Conservation (phyloP, 2,329 filamentous ascomycete genomes). For the Diaporthe citrichinensis region DNA sequence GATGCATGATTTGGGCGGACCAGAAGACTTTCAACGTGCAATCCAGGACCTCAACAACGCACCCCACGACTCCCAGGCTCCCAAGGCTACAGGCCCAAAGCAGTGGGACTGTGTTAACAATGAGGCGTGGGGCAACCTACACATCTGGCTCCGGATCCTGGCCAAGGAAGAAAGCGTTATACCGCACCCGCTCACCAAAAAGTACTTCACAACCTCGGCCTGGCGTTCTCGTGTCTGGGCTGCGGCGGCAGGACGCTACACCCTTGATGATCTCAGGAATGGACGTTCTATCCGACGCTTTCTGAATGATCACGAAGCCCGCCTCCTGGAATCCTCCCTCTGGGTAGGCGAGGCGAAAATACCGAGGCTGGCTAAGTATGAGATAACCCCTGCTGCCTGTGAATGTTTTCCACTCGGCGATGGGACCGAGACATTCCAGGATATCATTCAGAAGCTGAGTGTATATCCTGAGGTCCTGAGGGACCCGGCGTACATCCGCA, state of each 20-base stretch:
- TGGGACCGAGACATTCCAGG: not conserved
- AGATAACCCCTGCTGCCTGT: conserved; percentile 8
- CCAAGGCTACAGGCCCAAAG: not conserved
- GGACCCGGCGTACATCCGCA: not conserved
- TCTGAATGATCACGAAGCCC: not conserved
- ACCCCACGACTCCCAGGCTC: not conserved
- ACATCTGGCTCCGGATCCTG: not conserved
- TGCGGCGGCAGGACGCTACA: not conserved
- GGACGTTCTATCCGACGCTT: not conserved
- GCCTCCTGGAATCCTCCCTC: not conserved
- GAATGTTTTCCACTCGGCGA: not conserved
- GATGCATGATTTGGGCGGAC: not conserved
- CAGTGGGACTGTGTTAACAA: conserved; percentile 9
- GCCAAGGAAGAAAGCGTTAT: conserved; percentile 6
- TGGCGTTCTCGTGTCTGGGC: conserved; percentile 23
- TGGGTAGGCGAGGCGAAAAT: not conserved
- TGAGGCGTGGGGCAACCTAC: not conserved
- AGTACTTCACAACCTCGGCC: not conserved
- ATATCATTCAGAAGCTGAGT: not conserved
- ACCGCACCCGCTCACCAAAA: not conserved
- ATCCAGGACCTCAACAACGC: not conserved
- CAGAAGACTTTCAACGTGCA: not conserved
- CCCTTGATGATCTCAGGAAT: not conserved
- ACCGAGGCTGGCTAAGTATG: not conserved
- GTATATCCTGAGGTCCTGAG: not conserved